These are phyloP conservation scores for Dysphania ambrosioides DNA, from an alignment of 148 eudicot species.

Conservation along the genomic window DNA sequence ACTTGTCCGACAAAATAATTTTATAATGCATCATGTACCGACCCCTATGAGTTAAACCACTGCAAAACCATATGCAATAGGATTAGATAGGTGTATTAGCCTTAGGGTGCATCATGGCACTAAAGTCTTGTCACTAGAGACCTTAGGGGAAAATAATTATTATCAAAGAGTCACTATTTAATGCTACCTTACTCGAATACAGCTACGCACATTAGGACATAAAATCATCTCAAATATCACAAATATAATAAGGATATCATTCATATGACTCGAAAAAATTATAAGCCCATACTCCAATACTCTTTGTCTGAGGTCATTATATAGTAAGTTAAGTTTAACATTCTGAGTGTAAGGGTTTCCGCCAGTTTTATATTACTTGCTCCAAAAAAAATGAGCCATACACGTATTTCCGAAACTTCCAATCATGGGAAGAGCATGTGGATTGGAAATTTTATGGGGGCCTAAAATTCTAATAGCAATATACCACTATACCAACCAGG, in stretches of 20 bases:
- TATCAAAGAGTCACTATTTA: not conserved
- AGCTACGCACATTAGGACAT: slow-evolving; percentile 1
- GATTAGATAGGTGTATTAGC: not conserved
- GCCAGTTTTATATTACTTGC: not conserved
- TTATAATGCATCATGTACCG: slow-evolving; percentile 15
- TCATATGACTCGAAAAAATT: not conserved
- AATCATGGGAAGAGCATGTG: not conserved
- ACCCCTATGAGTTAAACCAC: slow-evolving; percentile 18
- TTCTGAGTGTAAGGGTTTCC: not conserved
- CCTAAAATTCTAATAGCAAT: not conserved
- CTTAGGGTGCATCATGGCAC: not conserved
- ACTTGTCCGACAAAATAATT: no score
- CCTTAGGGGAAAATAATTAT: not conserved
- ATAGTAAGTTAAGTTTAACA: not conserved
- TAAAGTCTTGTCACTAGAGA: slow-evolving; percentile 1
- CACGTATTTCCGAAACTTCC: slow-evolving; percentile 15
- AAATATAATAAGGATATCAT: not conserved
- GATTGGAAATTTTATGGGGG: not conserved
- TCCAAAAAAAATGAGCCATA: not conserved
- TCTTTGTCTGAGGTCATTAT: not conserved
- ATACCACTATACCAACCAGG: no score
- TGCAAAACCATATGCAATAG: not conserved
- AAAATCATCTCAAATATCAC: not conserved
- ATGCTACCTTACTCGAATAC: not conserved
- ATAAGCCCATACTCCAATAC: slow-evolving; percentile 6